A percentile compares a stretch with the other conserved stretches of the same genome.
Evolutionary conservation across 2,329 filamentous ascomycete species (phyloP).

Genomic region (Cladosporium sp.): DNA sequence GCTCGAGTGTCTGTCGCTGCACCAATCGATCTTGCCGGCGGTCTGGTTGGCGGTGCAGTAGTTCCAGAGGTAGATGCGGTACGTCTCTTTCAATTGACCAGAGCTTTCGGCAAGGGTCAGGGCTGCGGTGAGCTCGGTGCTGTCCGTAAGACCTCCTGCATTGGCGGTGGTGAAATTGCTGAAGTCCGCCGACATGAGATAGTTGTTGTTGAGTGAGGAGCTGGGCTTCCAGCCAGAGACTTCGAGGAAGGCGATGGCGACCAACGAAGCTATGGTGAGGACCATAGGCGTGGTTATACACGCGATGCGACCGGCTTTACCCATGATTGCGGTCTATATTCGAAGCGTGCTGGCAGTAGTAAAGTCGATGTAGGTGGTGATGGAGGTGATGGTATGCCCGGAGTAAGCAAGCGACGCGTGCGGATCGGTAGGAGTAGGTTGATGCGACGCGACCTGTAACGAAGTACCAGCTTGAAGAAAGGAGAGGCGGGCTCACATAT

Average conservation of each 20-base stretch:
- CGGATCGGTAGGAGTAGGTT: too few species aligned
- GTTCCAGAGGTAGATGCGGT: conserved; percentile 78
- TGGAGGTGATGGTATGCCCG: background rate
- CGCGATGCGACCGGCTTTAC: conserved; percentile 68
- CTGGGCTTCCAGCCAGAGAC: conserved; percentile 50
- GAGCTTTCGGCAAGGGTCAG: conserved; percentile 33
- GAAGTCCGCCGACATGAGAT: conserved; percentile 47
- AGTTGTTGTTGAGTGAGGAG: conserved; percentile 44
- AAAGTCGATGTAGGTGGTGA: background rate
- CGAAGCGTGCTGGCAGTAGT: background rate
- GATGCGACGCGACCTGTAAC: too few species aligned
- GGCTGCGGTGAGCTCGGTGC: conserved; percentile 30
- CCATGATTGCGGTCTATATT: conserved; percentile 44
- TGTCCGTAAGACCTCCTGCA: conserved; percentile 21
- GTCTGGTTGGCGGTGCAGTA: conserved; percentile 62
- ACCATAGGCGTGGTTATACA: conserved; percentile 85
- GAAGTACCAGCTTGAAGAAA: too few species aligned
- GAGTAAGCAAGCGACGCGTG: too few species aligned
- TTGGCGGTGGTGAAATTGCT: conserved; percentile 28
- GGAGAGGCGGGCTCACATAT: too few species aligned
- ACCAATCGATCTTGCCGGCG: conserved; percentile 48
- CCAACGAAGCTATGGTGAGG: conserved; percentile 69
- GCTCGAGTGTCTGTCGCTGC: conserved; percentile 64
- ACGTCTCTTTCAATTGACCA: conserved; percentile 60
- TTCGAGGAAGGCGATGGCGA: conserved; percentile 57